Base-by-base conservation (phyloP, 495 filamentous ascomycete species). In the Tuber brumale region DNA sequence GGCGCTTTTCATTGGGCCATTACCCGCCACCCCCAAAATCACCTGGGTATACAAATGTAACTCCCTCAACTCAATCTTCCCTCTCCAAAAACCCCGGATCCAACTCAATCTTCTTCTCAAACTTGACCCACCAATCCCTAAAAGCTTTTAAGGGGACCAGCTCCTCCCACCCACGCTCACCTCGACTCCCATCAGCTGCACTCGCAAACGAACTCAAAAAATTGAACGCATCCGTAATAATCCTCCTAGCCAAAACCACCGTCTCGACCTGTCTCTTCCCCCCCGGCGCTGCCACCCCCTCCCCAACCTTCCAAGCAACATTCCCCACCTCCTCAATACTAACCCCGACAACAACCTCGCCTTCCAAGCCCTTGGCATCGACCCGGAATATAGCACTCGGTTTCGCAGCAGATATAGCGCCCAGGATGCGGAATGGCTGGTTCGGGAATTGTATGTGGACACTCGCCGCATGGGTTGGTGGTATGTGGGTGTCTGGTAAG, bases 221-320 rank as follows among this genome's bases (percentile, higher is more conserved):
- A 84, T 98, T 97, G 81, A 97, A 99, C n/a, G 94, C 94, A 83
- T 97, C 97, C 77, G 91, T 90, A 78, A 98, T 97, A 76, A 99
- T 97, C 75, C 93, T 86, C 85, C 97, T 94, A 71, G 95, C 95
- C 23, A 99, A 86, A 41, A 92, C 85, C 81, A 94, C 89, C 18
- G 93, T 94, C 7, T 89, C 83, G 39, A 85, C 82, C 77, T 77
- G 73, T 46, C 76, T 74, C 70, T 79, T 42, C 76, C 75, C 41
- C 74, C 48, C 77, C 77, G 74, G 83, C 76, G 72, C 77, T 81
- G 10, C 77, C 76, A 37, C 6, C 80, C 84, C 71, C 45, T 19
- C 84, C 2, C 88, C 86, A 27, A 97, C 85, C 77, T 91, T 89
- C 74, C 88, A 87, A 9, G 88, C 87, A n/a, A 98, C 92, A 23